Base-by-base conservation (phyloP, 23 red algal species). In the Porphyridium purpureum region DNA sequence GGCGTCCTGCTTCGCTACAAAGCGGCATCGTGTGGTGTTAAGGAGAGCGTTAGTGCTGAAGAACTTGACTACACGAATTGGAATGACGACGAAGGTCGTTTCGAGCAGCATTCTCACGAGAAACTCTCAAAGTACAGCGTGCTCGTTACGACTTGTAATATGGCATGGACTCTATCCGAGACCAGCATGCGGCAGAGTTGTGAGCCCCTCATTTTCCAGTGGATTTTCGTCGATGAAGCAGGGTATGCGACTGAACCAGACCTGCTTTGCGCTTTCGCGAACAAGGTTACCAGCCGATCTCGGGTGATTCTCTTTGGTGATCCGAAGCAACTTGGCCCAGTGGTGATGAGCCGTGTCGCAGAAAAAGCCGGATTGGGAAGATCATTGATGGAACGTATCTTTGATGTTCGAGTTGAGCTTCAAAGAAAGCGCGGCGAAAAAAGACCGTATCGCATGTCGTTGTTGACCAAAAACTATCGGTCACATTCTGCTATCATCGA, bases 261-360 rank as follows among this genome's bases (percentile, higher is more conserved):
- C 11, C 11, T 44, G 38, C 38, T 44, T 17, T 11, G 38, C 38
- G 38, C 17, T 44, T 44, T 44, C 11, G 38, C 11, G 11, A 17
- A 17, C 11, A 11, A 11, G 38, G 17, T 44, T 11, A 17, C 38
- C 17, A 11, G 11, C 38, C 11, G 38, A 11, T 11, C 38, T 11
- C 38, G 17, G 38, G 11, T 44, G 17, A 17, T 44, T 11, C 38
- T 44, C 17, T 11, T 17, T 17, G 38, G 38, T 11, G 38, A 44
- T 44, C 38, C 38, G 38, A 44, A 44, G 38, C 38, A 44, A 44
- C 38, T 44, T 11, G 38, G 38, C 11, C 38, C 38, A 17, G 38
- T 44, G 11, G 38, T 44, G 17, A 11, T 11, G 11, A 11, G 11
- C 17, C 11, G 17, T 17, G 11, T 44, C 17, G 38, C 38, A 17